Base-by-base conservation (phyloP, 2,329 filamentous ascomycete genomes). In the Alternaria atra region DNA sequence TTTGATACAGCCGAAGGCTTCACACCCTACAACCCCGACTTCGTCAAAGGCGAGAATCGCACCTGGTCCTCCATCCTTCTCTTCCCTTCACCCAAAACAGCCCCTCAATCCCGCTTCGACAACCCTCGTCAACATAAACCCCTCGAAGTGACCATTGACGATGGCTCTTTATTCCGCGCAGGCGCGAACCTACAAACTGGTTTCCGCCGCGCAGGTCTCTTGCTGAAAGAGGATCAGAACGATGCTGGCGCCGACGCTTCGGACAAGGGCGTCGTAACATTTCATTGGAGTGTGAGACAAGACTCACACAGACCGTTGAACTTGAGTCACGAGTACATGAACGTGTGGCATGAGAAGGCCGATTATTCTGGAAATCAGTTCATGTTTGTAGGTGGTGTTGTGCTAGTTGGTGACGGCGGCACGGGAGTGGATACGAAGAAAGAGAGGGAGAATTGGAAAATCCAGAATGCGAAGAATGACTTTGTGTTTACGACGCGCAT, bases 241-340 rank as follows among this genome's bases (percentile, higher is more conserved):
- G 60, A 61, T 6, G 54, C 52, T 1, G 69, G 69, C 0, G 63
- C 64, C 1, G 71, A 74, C 55, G 56, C 62, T 0, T 64, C 68
- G 3, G 71, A 74, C 53, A 53, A 57, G 3, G 73, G 73, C 0
- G 43, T 66, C 4, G 67, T 72, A 0, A 74, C 70, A 1, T 73
- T 73, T 40, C 73, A 75, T 40, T 75, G 70, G 71, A 70, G 67
- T 42, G 55, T 75, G 2, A 50, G 27, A 30, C 67, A 72, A 35
- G 70, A 74, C 60, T 1, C 23, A 3, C 46, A 29, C 3, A 59
- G 56, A 25, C 44, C 60, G 10, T 17, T 74, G 39, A 75, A 75
- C 47, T 39, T 75, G 13, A 69, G 58, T 8, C 73, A 75, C 53
- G 73, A 74, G 52, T 75, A 74, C 52, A 72, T 74, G 70, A 73